These are phyloP conservation scores for Cyclostephanos tholiformis DNA, from an alignment of 108 stramenopile genomes.

Conservation along the genomic window DNA sequence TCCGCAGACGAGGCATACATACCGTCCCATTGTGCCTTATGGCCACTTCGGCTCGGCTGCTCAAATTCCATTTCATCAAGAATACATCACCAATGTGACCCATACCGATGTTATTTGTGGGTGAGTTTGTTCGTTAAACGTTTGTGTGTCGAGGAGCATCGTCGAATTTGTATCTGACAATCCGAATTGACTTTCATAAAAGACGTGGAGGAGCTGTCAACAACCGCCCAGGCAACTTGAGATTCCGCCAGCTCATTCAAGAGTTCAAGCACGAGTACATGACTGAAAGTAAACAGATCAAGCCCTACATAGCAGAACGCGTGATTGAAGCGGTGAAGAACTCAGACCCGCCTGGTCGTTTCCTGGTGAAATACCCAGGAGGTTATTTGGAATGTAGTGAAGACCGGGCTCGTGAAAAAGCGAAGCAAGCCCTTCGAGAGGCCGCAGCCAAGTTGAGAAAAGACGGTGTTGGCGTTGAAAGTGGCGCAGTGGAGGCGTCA, in stretches of 20 bases:
- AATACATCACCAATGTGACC: conserved; percentile 30
- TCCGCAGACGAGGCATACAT: neutral
- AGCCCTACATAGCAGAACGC: conserved; percentile 34
- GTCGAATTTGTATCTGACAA: too few relatives aligned
- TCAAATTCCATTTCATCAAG: neutral
- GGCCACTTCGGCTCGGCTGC: conserved; percentile 6
- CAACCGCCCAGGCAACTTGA: conserved; percentile 45
- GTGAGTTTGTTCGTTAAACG: neutral
- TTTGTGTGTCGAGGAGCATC: neutral
- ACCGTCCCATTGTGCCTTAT: neutral
- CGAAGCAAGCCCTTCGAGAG: conserved; percentile 48
- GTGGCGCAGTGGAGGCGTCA: neutral
- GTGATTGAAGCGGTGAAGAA: conserved; percentile 34
- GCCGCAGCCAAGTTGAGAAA: conserved; percentile 50
- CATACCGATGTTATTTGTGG: conserved; percentile 47
- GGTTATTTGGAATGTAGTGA: conserved; percentile 39
- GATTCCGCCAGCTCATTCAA: conserved; percentile 44
- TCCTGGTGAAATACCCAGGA: conserved; percentile 36
- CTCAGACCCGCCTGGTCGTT: conserved; percentile 38
- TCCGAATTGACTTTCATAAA: too few relatives aligned
- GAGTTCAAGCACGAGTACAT: conserved; percentile 46
- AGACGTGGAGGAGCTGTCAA: conserved; percentile 44
- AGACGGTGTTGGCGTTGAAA: conserved; percentile 3
- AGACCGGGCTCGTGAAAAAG: conserved; percentile 44
- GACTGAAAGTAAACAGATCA: conserved; percentile 38